A percentile compares a stretch with the other conserved stretches of the same genome.
phyloP scores from a whole-genome alignment of 192 early-diverging fungal genomes.

The Chytriomyces confervae region DNA sequence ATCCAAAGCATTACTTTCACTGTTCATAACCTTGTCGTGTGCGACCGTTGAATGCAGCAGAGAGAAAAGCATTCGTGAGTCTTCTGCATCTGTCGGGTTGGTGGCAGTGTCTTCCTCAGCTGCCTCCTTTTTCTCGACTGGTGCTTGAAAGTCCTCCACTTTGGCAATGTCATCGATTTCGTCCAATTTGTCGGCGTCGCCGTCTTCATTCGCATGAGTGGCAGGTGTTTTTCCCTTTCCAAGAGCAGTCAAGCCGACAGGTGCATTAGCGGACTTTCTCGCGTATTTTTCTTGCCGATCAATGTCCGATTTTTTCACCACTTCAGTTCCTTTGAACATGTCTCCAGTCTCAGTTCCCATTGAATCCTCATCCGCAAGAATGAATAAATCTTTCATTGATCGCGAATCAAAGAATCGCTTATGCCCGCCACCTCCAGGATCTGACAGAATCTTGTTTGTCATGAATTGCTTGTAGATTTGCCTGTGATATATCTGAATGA shows the following conservation, averaged over 20 bases:
- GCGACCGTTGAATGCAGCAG: conserved; percentile 88
- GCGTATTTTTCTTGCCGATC: conserved; percentile 23
- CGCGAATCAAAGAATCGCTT: conserved; percentile 88
- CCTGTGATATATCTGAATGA: conserved; percentile 78
- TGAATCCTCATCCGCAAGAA: conserved; percentile 57
- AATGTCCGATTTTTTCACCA: conserved; percentile 45
- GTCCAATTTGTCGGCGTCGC: conserved; percentile 38
- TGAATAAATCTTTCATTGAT: conserved; percentile 86
- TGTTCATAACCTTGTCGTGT: conserved; percentile 89
- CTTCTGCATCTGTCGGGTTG: conserved; percentile 45
- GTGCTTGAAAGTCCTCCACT: conserved; percentile 28
- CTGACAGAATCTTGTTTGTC: conserved; percentile 93
- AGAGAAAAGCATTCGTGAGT: conserved; percentile 74
- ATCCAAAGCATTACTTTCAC: conserved; percentile 59
- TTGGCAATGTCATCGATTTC: conserved; percentile 24
- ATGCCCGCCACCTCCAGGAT: conserved; percentile 66
- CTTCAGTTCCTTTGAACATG: conserved; percentile 78
- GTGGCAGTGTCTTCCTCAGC: neutral
- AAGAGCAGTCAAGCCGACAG: conserved; percentile 31
- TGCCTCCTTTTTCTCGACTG: conserved; percentile 9
- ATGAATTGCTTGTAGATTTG: conserved; percentile 98
- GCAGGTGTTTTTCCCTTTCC: conserved; percentile 15
- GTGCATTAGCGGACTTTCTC: conserved; percentile 36
- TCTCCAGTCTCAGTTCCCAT: conserved; percentile 82
- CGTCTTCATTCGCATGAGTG: conserved; percentile 35